These are phyloP conservation scores for Camelina hispida DNA, from an alignment of 345 rosid species.

Conservation along the genomic window DNA sequence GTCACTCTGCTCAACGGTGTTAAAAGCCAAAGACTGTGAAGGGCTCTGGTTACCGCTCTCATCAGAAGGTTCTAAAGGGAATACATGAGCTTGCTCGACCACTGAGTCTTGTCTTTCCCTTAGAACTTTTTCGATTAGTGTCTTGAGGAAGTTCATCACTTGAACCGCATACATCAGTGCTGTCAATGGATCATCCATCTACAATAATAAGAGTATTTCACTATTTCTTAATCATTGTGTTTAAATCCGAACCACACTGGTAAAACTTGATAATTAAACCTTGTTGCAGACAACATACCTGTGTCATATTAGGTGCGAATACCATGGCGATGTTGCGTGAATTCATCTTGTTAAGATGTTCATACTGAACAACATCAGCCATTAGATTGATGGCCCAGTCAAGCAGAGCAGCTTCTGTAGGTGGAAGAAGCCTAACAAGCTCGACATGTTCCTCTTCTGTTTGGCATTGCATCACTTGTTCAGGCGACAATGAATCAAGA, in stretches of 20 bases:
- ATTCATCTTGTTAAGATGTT: slow-evolving; percentile 91
- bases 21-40: slow-evolving; percentile 46
- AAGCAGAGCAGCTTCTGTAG: slow-evolving; percentile 80
- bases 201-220: slow-evolving; percentile 36
- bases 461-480: slow-evolving; percentile 86
- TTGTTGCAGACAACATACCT: slow-evolving; percentile 52
- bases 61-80: slow-evolving; percentile 62
- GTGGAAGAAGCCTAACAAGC: slow-evolving; percentile 79
- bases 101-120: slow-evolving; percentile 69
- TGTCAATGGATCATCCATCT: slow-evolving; percentile 98
- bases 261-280: background rate
- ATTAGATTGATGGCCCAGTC: slow-evolving; percentile 94
- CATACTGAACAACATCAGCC: slow-evolving; percentile 88
- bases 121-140: slow-evolving; percentile 61
- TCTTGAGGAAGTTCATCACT: slow-evolving; percentile 98
- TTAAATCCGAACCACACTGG: background rate
- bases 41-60: slow-evolving; percentile 67
- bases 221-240: background rate
- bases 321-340: slow-evolving; percentile 94
- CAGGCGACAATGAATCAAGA: slow-evolving; percentile 78
- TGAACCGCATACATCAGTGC: slow-evolving; percentile 95
- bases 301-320: slow-evolving; percentile 99
- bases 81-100: slow-evolving; percentile 51
- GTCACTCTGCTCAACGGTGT: slow-evolving; percentile 46
- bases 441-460: slow-evolving; percentile 80